A percentile compares a stretch with the other conserved stretches of the same genome.
phyloP scores from a whole-genome alignment of 495 filamentous ascomycete genomes.

The Viridothelium virens region DNA sequence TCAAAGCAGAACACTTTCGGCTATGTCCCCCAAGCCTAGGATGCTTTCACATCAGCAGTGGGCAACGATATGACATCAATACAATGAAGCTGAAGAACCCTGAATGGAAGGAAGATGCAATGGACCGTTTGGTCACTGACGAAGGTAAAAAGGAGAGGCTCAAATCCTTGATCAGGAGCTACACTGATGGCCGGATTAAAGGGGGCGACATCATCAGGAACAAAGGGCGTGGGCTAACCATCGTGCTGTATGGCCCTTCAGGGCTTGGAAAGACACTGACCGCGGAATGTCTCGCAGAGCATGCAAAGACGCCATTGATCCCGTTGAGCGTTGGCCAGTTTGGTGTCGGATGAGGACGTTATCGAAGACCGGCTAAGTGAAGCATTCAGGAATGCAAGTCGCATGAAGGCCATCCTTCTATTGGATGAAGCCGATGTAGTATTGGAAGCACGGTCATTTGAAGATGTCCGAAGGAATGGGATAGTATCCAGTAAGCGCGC shows the following conservation, averaged over 20 bases:
- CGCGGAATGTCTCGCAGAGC: conserved; percentile 5
- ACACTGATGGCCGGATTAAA: too few relatives aligned
- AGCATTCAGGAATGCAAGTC: neutral
- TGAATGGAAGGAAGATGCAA: too few relatives aligned
- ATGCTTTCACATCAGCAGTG: too few relatives aligned
- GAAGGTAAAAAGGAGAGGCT: too few relatives aligned
- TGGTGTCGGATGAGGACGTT: neutral
- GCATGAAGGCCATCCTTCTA: conserved; percentile 9
- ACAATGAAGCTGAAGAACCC: too few relatives aligned
- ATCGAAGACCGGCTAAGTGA: neutral
- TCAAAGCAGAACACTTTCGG: too few relatives aligned
- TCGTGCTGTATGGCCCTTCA: conserved; percentile 11
- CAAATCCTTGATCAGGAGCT: too few relatives aligned
- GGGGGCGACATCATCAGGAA: neutral
- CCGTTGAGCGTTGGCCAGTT: conserved; percentile 10
- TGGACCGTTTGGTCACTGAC: too few relatives aligned
- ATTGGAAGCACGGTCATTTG: conserved; percentile 6
- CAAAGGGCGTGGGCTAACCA: neutral
- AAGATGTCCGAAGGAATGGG: conserved; percentile 12
- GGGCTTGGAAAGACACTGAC: conserved; percentile 14
- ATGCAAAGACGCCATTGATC: conserved; percentile 7
- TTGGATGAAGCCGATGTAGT: conserved; percentile 12
- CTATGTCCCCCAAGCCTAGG: too few relatives aligned
- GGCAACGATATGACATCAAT: too few relatives aligned
- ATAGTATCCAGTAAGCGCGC: conserved; percentile 1